phyloP scores from a whole-genome alignment of 2,329 filamentous ascomycete species.

The Pseudogymnoascus sp. region DNA sequence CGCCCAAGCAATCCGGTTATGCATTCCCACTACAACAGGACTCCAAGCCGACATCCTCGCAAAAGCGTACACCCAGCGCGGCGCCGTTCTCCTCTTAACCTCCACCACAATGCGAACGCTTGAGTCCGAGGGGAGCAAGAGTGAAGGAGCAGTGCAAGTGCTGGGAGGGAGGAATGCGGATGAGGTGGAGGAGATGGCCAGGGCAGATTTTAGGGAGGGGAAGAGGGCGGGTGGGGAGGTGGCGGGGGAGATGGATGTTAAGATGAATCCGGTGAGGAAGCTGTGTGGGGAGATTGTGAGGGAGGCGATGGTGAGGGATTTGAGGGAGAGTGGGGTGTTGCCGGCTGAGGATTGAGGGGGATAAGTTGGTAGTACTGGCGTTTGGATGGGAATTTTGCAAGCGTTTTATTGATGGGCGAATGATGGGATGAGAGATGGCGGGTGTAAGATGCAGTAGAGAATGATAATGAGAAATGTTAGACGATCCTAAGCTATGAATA shows the following conservation, averaged over 20 bases:
- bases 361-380: neutral
- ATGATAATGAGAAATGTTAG: neutral
- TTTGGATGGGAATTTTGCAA: neutral
- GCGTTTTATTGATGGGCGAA: neutral
- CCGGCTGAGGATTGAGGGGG: neutral
- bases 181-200: conserved; percentile 56
- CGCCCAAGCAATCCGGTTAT: conserved; percentile 30
- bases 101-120: conserved; percentile 37
- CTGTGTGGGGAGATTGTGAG: conserved; percentile 62
- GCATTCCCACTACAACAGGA: conserved; percentile 46
- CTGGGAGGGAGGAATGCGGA: conserved; percentile 39
- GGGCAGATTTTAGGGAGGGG: conserved; percentile 55
- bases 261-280: conserved; percentile 61
- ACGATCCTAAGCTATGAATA: neutral
- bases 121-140: neutral
- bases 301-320: conserved; percentile 65
- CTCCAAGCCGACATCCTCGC: conserved; percentile 55
- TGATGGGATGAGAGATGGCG: neutral
- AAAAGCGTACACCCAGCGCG: conserved; percentile 65
- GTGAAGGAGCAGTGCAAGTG: neutral
- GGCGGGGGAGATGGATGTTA: conserved; percentile 56
- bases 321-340: conserved; percentile 27
- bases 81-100: conserved; percentile 54
- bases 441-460: neutral
- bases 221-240: conserved; percentile 60